A percentile compares a stretch with the other conserved stretches of the same genome.
phyloP scores from a whole-genome alignment of 768 basidiomycete species.

The Leccinum rimulosum region DNA sequence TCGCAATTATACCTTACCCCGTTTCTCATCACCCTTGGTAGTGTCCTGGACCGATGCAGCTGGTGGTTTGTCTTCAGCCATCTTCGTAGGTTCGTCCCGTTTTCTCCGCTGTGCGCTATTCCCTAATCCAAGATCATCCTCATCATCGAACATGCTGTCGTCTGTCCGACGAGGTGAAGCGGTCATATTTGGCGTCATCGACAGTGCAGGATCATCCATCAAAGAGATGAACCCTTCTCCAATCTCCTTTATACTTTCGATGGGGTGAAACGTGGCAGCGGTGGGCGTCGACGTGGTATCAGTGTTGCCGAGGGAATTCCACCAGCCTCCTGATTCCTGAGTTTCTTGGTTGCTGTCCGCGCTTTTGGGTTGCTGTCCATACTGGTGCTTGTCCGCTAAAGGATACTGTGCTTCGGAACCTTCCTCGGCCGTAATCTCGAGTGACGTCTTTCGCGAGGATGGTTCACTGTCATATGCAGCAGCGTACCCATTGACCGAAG shows the following conservation, averaged over 20 bases:
- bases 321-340: slow-evolving; percentile 54
- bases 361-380: background rate
- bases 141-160: slow-evolving; percentile 39
- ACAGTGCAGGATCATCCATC: slow-evolving; percentile 63
- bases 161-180: slow-evolving; percentile 12
- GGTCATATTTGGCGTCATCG: slow-evolving; percentile 31
- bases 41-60: slow-evolving; percentile 18
- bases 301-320: slow-evolving; percentile 50
- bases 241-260: slow-evolving; percentile 42
- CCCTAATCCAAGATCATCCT: slow-evolving; percentile 90
- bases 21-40: slow-evolving; percentile 26
- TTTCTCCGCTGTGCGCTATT: slow-evolving; percentile 54
- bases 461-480: slow-evolving; percentile 33
- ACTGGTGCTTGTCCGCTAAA: slow-evolving; percentile 6
- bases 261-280: slow-evolving; percentile 58
- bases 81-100: slow-evolving; percentile 27
- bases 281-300: slow-evolving; percentile 60
- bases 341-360: slow-evolving; percentile 34
- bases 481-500: slow-evolving; percentile 38
- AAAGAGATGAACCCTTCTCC: slow-evolving; percentile 75
- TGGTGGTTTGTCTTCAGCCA: slow-evolving; percentile 23
- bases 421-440: slow-evolving; percentile 32
- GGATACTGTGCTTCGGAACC: slow-evolving; percentile 8
- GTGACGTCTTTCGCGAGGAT: slow-evolving; percentile 27
- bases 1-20: slow-evolving; percentile 24